Evolutionary conservation across 2,329 filamentous ascomycete species (phyloP).

Genomic region (Hypoxylon sp.): DNA sequence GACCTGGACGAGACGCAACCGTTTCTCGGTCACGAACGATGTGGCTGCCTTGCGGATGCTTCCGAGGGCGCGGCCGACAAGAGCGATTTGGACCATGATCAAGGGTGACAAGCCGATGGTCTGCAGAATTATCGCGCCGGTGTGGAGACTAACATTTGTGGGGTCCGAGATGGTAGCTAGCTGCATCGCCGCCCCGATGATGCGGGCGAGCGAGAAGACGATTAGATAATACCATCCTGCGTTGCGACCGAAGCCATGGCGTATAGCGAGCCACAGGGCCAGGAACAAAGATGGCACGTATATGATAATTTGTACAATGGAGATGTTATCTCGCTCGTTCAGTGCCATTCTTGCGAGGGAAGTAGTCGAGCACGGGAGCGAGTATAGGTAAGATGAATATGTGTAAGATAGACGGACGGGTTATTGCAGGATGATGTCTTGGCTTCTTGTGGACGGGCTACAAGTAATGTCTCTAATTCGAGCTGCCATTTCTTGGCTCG

Average conservation of each 20-base stretch:
- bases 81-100: slow-evolving; percentile 59
- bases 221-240: slow-evolving; percentile 67
- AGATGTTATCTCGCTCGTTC: slow-evolving; percentile 52
- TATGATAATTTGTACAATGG: slow-evolving; percentile 58
- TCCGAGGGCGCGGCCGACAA: slow-evolving; percentile 56
- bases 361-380: not conserved
- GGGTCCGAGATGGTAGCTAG: slow-evolving; percentile 62
- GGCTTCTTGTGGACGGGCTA: slow-evolving; percentile 1
- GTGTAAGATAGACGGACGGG: not conserved
- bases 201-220: slow-evolving; percentile 64
- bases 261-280: slow-evolving; percentile 54
- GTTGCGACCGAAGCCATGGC: slow-evolving; percentile 60
- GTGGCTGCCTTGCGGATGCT: slow-evolving; percentile 52
- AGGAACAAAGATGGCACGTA: slow-evolving; percentile 56
- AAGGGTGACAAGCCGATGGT: slow-evolving; percentile 62
- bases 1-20: slow-evolving; percentile 56
- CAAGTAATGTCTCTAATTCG: slow-evolving; percentile 8
- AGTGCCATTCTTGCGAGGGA: slow-evolving; percentile 43
- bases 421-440: not conserved
- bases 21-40: slow-evolving; percentile 44
- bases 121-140: slow-evolving; percentile 60
- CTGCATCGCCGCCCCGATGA: slow-evolving; percentile 63
- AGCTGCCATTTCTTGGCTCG: not conserved
- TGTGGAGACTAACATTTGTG: slow-evolving; percentile 53
- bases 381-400: not conserved